Evolutionary conservation across 2,329 filamentous ascomycete genomes (phyloP).

Genomic region (Pseudogymnoascus sp.): DNA sequence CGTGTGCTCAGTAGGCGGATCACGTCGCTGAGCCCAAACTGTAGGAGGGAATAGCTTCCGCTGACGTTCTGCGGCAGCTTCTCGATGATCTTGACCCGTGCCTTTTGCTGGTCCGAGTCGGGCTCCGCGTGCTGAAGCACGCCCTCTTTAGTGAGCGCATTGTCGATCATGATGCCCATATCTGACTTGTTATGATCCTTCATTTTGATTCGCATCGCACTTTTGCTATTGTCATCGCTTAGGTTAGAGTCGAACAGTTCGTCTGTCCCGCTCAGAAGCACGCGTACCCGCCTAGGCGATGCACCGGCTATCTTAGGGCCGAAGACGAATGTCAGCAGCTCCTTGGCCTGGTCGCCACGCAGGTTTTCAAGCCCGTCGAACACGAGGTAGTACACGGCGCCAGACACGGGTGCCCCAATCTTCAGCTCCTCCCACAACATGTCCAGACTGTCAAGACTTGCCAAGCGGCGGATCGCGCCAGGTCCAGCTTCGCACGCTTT

Average conservation of each 20-base stretch:
- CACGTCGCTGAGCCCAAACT: neutral
- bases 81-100: neutral
- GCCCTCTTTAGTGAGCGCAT: neutral
- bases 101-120: neutral
- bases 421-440: neutral
- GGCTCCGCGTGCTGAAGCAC: neutral
- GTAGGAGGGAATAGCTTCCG: neutral
- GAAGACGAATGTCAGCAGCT: neutral
- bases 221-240: neutral
- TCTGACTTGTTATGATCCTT: neutral
- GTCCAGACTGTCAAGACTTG: neutral
- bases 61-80: neutral
- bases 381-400: neutral
- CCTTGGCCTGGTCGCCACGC: neutral
- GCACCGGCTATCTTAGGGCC: neutral
- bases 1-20: neutral
- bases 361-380: neutral
- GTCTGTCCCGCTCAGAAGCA: neutral
- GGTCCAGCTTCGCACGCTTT: slow-evolving; percentile 20
- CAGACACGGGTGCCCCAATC: neutral
- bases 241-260: neutral
- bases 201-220: neutral
- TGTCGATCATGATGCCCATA: neutral
- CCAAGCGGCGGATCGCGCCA: slow-evolving; percentile 12
- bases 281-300: neutral